Base-by-base conservation (phyloP, 1,284 basidiomycete species). In the Cystobasidium sp. region DNA sequence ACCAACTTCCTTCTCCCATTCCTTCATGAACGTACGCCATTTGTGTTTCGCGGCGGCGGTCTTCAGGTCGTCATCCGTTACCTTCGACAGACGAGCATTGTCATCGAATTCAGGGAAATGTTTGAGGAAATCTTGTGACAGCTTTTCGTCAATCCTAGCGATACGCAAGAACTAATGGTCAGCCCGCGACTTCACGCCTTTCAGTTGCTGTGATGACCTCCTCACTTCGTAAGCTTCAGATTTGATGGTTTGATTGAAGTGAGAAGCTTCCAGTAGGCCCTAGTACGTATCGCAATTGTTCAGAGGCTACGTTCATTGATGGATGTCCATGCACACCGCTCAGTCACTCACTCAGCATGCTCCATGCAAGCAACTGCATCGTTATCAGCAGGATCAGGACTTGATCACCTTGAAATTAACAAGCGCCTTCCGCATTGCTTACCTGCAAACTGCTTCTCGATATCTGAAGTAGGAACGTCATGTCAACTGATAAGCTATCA, bases 11-110 rank as follows among this genome's bases (percentile, higher is more conserved):
- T 90, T 83, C 80, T 84, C 84, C 76, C 84, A 97, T 90, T 87
- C 84, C 80, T 88, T 87, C 82, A 97, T 94, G 83, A 97, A 99
- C 41, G 88, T 87, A 74, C 94, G 86, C 97, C 97, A 99, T 77
- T 88, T 86, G 81, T 90, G 88, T 86, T 99, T 99, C 68, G 93
- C 93, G n/a, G 88, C 87, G 8, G 87, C 83, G 78, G 89, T 93
- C 87, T 99, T 99, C 89, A 99, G 91, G 85, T 88, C 89, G n/a
- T 96, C 90, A 83, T 99, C 96, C 82, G 97, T 90, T 37, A 98
- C 84, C 80, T 88, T 88, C 76, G 84, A 83, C 59, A 99, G 85
- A 75, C 80, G 80, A 46, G 88, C 88, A 79, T 92, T 86, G 18
- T 88, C 86, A 59, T 86, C 84, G 77, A 94, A 86, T 82, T 97